Evolutionary conservation across 805 yeast species (phyloP).

Genomic region (Alloascoidea hylecoeti): DNA sequence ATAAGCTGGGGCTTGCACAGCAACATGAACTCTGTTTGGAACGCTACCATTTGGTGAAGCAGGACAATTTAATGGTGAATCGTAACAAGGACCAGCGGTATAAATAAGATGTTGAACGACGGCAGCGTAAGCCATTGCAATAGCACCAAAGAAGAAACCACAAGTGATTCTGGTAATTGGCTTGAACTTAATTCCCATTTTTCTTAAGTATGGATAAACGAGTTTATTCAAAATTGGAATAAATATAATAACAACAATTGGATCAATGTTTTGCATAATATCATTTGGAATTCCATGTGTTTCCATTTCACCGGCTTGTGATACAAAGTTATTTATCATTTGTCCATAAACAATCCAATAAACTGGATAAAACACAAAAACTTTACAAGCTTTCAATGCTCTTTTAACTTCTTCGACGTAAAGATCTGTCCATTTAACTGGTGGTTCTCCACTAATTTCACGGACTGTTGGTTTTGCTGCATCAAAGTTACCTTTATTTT

Average conservation of each 20-base stretch:
- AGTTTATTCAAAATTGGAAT: slow-evolving; percentile 56
- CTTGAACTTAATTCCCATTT: slow-evolving; percentile 35
- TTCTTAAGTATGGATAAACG: slow-evolving; percentile 40
- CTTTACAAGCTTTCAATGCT: slow-evolving; percentile 57
- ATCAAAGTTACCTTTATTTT: slow-evolving; percentile 33
- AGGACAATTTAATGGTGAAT: slow-evolving; percentile 41
- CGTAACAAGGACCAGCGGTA: slow-evolving; percentile 61
- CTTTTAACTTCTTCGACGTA: slow-evolving; percentile 64
- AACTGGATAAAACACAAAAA: slow-evolving; percentile 54
- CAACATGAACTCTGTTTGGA: slow-evolving; percentile 51
- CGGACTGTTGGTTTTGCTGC: slow-evolving; percentile 44
- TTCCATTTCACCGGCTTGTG: slow-evolving; percentile 66
- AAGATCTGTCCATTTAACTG: slow-evolving; percentile 44
- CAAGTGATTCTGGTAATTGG: slow-evolving; percentile 60
- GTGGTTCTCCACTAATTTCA: slow-evolving; percentile 24
- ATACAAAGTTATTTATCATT: slow-evolving; percentile 58
- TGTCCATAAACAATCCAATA: slow-evolving; percentile 67
- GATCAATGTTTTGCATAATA: slow-evolving; percentile 62
- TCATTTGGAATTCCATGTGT: slow-evolving; percentile 72
- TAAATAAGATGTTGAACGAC: slow-evolving; percentile 62
- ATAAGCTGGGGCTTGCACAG: slow-evolving; percentile 60
- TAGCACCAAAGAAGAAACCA: slow-evolving; percentile 54
- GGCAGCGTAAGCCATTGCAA: slow-evolving; percentile 64
- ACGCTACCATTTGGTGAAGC: slow-evolving; percentile 16
- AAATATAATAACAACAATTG: slow-evolving; percentile 62